phyloP scores from a whole-genome alignment of 371 early-diverging fungal genomes.

The Mortierella sp. region DNA sequence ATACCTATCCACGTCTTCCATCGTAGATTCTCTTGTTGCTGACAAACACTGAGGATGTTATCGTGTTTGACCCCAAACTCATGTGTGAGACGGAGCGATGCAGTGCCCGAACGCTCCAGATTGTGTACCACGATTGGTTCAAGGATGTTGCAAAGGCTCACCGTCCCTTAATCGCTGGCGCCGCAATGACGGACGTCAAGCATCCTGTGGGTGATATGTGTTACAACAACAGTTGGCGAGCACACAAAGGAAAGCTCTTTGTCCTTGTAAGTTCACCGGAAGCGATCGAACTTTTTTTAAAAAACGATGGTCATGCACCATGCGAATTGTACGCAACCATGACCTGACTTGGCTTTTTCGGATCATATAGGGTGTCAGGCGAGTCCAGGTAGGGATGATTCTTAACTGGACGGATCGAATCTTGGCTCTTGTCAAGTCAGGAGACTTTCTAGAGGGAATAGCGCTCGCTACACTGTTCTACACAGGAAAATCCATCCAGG shows the following conservation, averaged over 20 bases:
- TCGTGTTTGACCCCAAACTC: constrained; percentile 72
- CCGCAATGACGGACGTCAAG: constrained; percentile 22
- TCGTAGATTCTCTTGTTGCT: constrained; percentile 69
- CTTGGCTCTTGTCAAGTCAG: constrained; percentile 73
- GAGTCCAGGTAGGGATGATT: constrained; percentile 72
- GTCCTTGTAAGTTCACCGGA: constrained; percentile 62
- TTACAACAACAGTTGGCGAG: constrained; percentile 73
- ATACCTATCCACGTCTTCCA: not conserved
- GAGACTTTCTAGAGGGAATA: constrained; percentile 79
- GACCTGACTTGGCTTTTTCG: not conserved
- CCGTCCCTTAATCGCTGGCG: constrained; percentile 18
- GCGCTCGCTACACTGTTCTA: constrained; percentile 74
- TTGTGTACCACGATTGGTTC: constrained; percentile 78
- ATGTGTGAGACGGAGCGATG: constrained; percentile 73
- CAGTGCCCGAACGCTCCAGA: constrained; percentile 63
- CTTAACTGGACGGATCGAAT: constrained; percentile 84
- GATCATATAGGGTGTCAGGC: constrained; percentile 64
- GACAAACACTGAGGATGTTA: constrained; percentile 74
- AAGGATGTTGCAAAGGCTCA: constrained; percentile 47
- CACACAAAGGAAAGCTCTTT: constrained; percentile 76
- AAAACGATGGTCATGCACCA: too few relatives aligned
- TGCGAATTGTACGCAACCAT: too few relatives aligned
- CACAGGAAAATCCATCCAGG: constrained; percentile 67
- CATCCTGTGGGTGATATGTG: constrained; percentile 70
- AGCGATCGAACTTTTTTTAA: too few relatives aligned